Evolutionary conservation across 495 filamentous ascomycete species (phyloP), one percentile per base, ranked within the genome.

Genomic region (Aspergillus biplanus): DNA sequence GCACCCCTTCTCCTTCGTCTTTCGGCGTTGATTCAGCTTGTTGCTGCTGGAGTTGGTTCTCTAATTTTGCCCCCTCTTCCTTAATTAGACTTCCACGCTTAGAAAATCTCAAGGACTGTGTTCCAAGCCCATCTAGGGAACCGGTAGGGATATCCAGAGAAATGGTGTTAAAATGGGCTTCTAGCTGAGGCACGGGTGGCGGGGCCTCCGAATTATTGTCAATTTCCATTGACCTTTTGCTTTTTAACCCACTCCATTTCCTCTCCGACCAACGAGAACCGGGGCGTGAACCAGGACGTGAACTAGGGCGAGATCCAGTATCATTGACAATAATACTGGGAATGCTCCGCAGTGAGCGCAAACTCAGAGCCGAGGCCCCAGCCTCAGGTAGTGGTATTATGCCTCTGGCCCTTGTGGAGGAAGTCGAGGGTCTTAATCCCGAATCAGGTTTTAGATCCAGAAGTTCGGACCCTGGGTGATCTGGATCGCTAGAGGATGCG

Each of bases 31-130:
- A 15, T 52, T 49, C 13, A 13, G 54, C 44, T 34, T 62, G 62
- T 54, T 66, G 55, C 31, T 67, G 66, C 11, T 73, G 67, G 1
- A 68, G 47, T 27, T 69, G 63, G 16, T 58, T 59, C 34, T 67
- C 62, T 4, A 69, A 64, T 50, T 61, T 61, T 18, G 69, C 69
- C 13, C 62, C 70, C 21, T 71, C 65, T 44, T 70, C 66, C 34
- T 67, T 72, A 50, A 80, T 75, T 33, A 80, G 67, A 63, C 82
- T 85, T 21, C 82, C 82, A 33, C 85, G 77, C 55, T 82, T 84
- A 8, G 86, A 87, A 61, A 89, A 89, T 33, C 80, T 79, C 65
- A 89, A 71, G 21, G 82, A 72, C 54, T 79, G 80, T 18, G 78
- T 70, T 7, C 77, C 79, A 47, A 89, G 65, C 54, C 79, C 83